Evolutionary conservation across 108 stramenopile species (phyloP), one percentile per base, ranked within the genome.

Genomic region (Nitzschia sp.): DNA sequence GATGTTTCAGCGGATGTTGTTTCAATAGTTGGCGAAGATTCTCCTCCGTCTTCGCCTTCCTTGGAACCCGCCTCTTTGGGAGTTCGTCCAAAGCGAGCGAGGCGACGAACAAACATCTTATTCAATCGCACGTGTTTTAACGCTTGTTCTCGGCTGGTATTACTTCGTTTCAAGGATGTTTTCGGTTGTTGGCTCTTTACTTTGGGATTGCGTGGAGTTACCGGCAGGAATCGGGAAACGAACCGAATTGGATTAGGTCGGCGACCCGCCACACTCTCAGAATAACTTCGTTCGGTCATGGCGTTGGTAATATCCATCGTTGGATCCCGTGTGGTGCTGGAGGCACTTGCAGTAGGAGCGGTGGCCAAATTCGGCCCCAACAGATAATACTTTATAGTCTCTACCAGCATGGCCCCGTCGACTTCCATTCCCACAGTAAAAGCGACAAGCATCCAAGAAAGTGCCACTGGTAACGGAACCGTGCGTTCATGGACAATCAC

Each of bases 361-460:
- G 31, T 57, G 23, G 6, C 28, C 28, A 32, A 15, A 5, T 4
- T 4, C 6, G 31, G 21, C 3, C 56, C 56, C 28, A 57, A 57
- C 23, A 68, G 8, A 15, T 28, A 5, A 4, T 15, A 5, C 56
- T 57, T 57, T 5, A 57, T 28, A 28, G 6, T n/a, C n/a, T 33
- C 26, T 29, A 57, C 31, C 28, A 57, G 5, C 11, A 28, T 32
- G 6, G 6, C 29, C 3, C 53, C 13, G 15, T 48, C 66, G 29
- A 56, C 4, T 57, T 68, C 55, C 33, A 56, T 36, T 2, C 66
- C 66, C 8, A 48, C 6, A 29, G 26, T 35, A 27, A 56, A 54
- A 4, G 66, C 66, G 3, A 38, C 33, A 9, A 56, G n/a, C 45
- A 68, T 56, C 66, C 66, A 68, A 35, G 33, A 56, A 13, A 34